Evolutionary conservation across 352 stramenopile genomes (phyloP), one percentile per base, ranked within the genome.

Genomic region (Peronospora farinosa): DNA sequence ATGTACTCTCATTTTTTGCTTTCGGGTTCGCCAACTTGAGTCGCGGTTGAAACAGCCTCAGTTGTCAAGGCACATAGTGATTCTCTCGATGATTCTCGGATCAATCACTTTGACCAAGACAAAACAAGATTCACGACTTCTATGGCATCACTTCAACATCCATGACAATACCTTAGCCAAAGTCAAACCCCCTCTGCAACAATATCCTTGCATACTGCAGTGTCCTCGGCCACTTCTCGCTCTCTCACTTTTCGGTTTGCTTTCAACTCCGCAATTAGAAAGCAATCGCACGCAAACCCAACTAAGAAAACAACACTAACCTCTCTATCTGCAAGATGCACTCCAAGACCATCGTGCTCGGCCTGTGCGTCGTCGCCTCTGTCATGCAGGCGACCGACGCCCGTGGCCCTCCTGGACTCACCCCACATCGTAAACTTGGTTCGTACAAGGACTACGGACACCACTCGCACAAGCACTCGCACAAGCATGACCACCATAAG

Each of bases 401-500:
- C 21, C 47, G 47, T 47, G 37, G 21, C 19, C 23, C 21, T 45
- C 12, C 32, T 9, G 4, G 41, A 39, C 33, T 58, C 27, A 25
- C 42, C 6, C 33, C 49, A 15, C 54, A 36, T 27, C 47, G 49
- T 21, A 31, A 57, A 43, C 38, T 60, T n/a, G 47, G 51, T 30
- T 40, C 40, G 3, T 51, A 63, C 32, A 51, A 67, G n/a, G 33
- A 59, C 39, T 40, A 65, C n/a, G 44, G 19, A 38, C 46, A 48
- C n/a, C 21, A 55, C 27, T 41, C 10, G 11, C 25, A 43, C 27
- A 27, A 27, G 23, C 23, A 27, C 23, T 5, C 3, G 3, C 23
- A 27, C 23, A 27, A 27, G 23, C 23, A 27, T 5, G 23, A 27
- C 23, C 23, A 27, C 23, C 16, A 43, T 17, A 38, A 57, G 12